Evolutionary conservation across 768 basidiomycete genomes (phyloP), one percentile per base, ranked within the genome.

Genomic region (Sporobolomyces phaffii): DNA sequence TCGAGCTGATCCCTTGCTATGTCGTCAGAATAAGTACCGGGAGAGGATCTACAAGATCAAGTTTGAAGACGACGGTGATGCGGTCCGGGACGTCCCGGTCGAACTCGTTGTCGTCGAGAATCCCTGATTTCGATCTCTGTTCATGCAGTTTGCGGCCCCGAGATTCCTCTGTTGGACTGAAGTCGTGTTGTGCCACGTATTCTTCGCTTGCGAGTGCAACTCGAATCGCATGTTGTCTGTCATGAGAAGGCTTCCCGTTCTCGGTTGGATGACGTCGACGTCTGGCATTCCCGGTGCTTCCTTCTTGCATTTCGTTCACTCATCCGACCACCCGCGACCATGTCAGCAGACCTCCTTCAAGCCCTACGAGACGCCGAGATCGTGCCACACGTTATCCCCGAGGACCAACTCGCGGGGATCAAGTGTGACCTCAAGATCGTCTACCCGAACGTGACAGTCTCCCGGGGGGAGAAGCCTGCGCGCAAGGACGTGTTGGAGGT

Each of bases 61-160:
- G 15, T 75, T 75, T 34, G 73, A 75, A 18, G 74, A 75, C 57
- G 74, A 72, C 59, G 62, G 63, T 22, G 65, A 62, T 40, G n/a
- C 7, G 6, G 5, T 68, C 2, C 48, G 65, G 10, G 59, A 57
- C 28, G 59, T 68, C 2, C 57, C 61, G 20, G 24, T 68, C 43
- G 71, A 72, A 50, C 48, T 65, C 29, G 66, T 72, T 29, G 65
- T 72, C 45, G 68, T 65, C 56, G 71, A 72, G 44, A 29, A 36
- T 4, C 41, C 65, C 4, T 65, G 58, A 60, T 20, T 33, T 8
- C 18, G n/a, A 5, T 31, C n/a, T 38, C 17, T 7, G 11, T 45
- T 13, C 18, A 18, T 36, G 26, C 5, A 10, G 10, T n/a, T n/a
- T n/a, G n/a, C n/a, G n/a, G n/a, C n/a, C n/a, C n/a, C 40, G 24